These are phyloP conservation scores for Stereocaulon alpinum DNA, from an alignment of 495 filamentous ascomycete species.

Conservation along the genomic window DNA sequence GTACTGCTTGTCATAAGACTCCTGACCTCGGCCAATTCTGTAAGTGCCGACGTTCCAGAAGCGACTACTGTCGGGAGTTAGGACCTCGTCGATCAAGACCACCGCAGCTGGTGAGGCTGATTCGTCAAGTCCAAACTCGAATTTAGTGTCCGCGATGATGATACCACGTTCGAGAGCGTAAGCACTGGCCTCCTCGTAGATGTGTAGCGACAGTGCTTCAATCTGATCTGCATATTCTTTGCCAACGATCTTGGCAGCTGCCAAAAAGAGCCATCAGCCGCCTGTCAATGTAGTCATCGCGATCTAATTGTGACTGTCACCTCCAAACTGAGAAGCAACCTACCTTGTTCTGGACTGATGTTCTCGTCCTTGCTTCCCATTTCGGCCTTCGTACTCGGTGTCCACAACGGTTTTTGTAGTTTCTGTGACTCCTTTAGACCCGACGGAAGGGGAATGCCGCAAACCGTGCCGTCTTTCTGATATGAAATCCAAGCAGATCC, in stretches of 20 bases:
- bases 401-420: slow-evolving; percentile 69
- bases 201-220: slow-evolving; percentile 55
- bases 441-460: slow-evolving; percentile 57
- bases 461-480: slow-evolving; percentile 62
- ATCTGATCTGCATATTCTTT: slow-evolving; percentile 63
- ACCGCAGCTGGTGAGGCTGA: slow-evolving; percentile 51
- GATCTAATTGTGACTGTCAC: background rate
- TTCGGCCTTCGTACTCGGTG: slow-evolving; percentile 84
- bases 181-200: slow-evolving; percentile 64
- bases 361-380: slow-evolving; percentile 81
- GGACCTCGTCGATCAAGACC: slow-evolving; percentile 81
- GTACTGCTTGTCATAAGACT: slow-evolving; percentile 87
- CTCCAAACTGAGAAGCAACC: background rate
- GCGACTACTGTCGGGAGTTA: slow-evolving; percentile 76
- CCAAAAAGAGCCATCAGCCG: slow-evolving; percentile 12
- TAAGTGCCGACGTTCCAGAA: slow-evolving; percentile 80
- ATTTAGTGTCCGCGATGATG: slow-evolving; percentile 85
- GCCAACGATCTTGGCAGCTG: slow-evolving; percentile 60
- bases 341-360: slow-evolving; percentile 58
- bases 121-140: slow-evolving; percentile 71
- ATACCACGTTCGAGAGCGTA: slow-evolving; percentile 74
- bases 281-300: background rate
- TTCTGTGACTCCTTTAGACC: slow-evolving; percentile 63
- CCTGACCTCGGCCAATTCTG: slow-evolving; percentile 60
- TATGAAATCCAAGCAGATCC: slow-evolving; percentile 87